Conservation (phyloP, 1,284 basidiomycete species). For the Veloboletus limbatus region DNA sequence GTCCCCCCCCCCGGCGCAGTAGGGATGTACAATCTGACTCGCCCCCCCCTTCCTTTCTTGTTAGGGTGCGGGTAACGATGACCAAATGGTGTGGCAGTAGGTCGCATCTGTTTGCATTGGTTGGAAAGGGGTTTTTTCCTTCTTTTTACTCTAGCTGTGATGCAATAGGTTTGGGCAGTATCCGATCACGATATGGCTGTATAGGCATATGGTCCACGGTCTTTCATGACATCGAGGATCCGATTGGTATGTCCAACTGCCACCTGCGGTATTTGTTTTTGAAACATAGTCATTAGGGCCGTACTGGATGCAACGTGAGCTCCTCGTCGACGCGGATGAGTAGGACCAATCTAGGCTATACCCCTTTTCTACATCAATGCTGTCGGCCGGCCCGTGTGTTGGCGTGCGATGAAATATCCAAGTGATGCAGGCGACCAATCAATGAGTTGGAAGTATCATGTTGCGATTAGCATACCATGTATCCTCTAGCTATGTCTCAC, state of each 20-base stretch:
- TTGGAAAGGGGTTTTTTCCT: neutral
- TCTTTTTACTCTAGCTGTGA: constrained; percentile 44
- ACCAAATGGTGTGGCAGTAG: constrained; percentile 61
- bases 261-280: neutral
- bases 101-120: constrained; percentile 5
- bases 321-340: constrained; percentile 25
- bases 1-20: neutral
- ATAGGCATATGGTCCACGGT: constrained; percentile 69
- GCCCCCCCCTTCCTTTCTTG: neutral
- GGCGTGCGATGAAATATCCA: neutral
- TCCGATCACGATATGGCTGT: constrained; percentile 58
- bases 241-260: constrained; percentile 42
- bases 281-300: constrained; percentile 19
- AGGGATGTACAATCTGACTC: neutral
- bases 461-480: neutral
- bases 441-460: neutral
- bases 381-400: neutral
- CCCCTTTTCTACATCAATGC: neutral
- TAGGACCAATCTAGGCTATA: constrained; percentile 1
- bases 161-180: constrained; percentile 59
- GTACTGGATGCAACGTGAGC: constrained; percentile 30
- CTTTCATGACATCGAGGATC: constrained; percentile 57
- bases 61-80: constrained; percentile 57
- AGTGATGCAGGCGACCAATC: neutral
- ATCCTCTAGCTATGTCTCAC: neutral